Conservation (phyloP, 305 asterid genomes). For the Coffea humblotiana region DNA sequence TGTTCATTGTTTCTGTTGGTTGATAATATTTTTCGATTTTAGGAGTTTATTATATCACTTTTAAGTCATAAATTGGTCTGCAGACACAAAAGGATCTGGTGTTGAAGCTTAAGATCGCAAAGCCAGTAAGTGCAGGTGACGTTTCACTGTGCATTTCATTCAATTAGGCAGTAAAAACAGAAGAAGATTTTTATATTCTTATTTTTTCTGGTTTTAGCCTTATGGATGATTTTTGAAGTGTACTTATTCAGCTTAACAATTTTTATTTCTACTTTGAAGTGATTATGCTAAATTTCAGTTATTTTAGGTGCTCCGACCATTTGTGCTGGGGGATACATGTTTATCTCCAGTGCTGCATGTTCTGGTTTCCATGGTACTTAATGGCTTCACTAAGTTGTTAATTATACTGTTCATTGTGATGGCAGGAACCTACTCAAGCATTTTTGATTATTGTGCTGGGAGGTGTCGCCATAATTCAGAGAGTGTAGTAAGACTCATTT, state of each 20-base stretch:
- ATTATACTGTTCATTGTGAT: slow-evolving; percentile 15
- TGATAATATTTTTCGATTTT: slow-evolving; percentile 8
- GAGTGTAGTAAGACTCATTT: slow-evolving; percentile 69
- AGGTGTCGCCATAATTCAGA: slow-evolving; percentile 94
- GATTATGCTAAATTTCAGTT: not conserved
- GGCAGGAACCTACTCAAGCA: slow-evolving; percentile 62
- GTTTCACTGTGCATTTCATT: not conserved
- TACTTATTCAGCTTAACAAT: no score
- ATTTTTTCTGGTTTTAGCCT: not conserved
- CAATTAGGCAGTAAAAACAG: not conserved
- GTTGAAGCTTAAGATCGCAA: slow-evolving; percentile 61
- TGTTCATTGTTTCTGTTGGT: slow-evolving; percentile 10
- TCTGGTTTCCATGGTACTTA: not conserved
- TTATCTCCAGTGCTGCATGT: not conserved
- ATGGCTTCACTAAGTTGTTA: not conserved
- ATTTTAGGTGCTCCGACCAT: not conserved
- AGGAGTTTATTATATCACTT: not conserved
- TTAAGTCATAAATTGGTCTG: slow-evolving; percentile 18
- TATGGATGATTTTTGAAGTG: not conserved
- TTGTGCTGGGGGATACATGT: not conserved
- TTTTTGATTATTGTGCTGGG: slow-evolving; percentile 79
- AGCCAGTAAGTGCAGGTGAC: slow-evolving; percentile 76
- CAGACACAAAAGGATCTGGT: slow-evolving; percentile 58
- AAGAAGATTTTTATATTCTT: slow-evolving; percentile 3
- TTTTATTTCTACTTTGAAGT: not conserved